These are phyloP conservation scores for Proliferodiscus dingleyae DNA, from an alignment of 2,329 filamentous ascomycete genomes.

Conservation along the genomic window DNA sequence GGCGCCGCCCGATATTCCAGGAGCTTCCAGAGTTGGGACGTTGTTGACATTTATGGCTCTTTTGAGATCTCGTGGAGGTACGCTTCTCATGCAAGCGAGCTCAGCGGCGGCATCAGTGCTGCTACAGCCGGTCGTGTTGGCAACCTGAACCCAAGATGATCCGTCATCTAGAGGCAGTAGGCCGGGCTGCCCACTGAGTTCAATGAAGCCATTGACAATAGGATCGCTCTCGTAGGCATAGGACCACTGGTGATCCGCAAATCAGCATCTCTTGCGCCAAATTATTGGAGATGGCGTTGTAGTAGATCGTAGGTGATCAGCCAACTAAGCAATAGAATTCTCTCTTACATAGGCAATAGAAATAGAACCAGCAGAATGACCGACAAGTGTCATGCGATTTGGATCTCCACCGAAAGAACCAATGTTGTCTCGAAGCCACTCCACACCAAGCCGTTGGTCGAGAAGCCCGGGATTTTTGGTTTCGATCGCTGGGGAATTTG, in stretches of 20 bases:
- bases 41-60: constrained; percentile 1
- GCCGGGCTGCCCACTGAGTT: constrained; percentile 1
- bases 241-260: not conserved
- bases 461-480: constrained; percentile 52
- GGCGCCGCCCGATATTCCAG: constrained; percentile 1
- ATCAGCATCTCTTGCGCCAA: no score
- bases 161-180: not conserved
- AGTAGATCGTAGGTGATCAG: not conserved
- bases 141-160: not conserved
- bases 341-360: no score
- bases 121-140: not conserved
- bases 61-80: constrained; percentile 1
- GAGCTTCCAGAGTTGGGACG: not conserved
- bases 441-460: constrained; percentile 53
- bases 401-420: constrained; percentile 38
- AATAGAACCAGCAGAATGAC: constrained; percentile 35
- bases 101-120: not conserved
- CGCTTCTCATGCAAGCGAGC: constrained; percentile 2
- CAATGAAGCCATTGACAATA: constrained; percentile 1
- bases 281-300: no score
- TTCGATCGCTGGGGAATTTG: constrained; percentile 18
- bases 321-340: not conserved
- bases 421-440: constrained; percentile 46
- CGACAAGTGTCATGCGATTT: constrained; percentile 36
- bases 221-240: constrained; percentile 1